Evolutionary conservation across 2,329 filamentous ascomycete species (phyloP).

Genomic region (Aulographum hederae): DNA sequence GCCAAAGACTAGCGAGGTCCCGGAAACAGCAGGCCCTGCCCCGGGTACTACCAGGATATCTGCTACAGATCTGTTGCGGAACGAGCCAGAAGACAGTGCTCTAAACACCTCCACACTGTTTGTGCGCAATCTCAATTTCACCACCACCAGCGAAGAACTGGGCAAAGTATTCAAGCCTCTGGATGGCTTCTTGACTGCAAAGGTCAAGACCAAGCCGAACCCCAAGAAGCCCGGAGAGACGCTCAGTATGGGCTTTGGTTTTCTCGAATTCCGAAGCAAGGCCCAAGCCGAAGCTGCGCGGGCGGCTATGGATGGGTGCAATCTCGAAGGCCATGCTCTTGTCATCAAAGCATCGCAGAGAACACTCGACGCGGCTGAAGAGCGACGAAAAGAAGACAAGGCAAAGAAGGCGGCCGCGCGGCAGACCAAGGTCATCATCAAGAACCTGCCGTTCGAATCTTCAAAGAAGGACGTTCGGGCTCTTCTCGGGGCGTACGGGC

Average conservation of each 20-base stretch:
- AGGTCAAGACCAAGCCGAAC: conserved; percentile 84
- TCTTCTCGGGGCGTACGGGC: conserved; percentile 76
- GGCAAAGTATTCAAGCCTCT: conserved; percentile 62
- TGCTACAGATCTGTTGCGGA: conserved; percentile 48
- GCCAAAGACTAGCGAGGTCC: conserved; percentile 13
- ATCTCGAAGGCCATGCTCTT: conserved; percentile 73
- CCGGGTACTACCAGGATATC: conserved; percentile 39
- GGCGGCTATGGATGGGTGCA: conserved; percentile 71
- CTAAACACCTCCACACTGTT: conserved; percentile 66
- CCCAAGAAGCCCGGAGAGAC: conserved; percentile 76
- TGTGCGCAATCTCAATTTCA: conserved; percentile 85
- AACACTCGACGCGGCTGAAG: conserved; percentile 71
- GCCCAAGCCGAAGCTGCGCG: conserved; percentile 63
- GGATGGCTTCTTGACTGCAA: conserved; percentile 74
- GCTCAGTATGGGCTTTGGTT: conserved; percentile 94
- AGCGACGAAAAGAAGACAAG: conserved; percentile 64
- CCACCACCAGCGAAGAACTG: conserved; percentile 61
- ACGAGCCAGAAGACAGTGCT: conserved; percentile 32
- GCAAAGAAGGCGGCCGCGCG: conserved; percentile 61
- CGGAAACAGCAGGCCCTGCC: conserved; percentile 10
- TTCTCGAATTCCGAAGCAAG: conserved; percentile 71
- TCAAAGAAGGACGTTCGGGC: conserved; percentile 80
- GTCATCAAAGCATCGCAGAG: conserved; percentile 76
- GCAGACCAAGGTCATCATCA: conserved; percentile 88
- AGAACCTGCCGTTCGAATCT: conserved; percentile 93